Evolutionary conservation across 2,329 filamentous ascomycete species (phyloP), one percentile per base, ranked within the genome.

Genomic region (Microdochium bolleyi): DNA sequence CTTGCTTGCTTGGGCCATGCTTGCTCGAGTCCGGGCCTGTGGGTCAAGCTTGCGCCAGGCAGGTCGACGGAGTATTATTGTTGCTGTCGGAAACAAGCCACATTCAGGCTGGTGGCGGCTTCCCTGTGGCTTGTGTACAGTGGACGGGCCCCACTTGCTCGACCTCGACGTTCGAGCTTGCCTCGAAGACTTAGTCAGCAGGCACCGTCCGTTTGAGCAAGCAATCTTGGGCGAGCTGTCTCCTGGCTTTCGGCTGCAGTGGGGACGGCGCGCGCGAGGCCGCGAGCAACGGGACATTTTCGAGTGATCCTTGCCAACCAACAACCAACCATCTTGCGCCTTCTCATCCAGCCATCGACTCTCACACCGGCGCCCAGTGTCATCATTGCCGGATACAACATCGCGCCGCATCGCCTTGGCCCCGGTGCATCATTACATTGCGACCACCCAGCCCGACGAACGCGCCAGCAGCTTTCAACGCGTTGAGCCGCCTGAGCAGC

Each of bases 241-340:
- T 19, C 22, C 19, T 16, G 41, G 14, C 41, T 46, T 19, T 7
- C 16, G 9, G 4, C 13, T 22, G 5, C 41, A 46, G 41, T 11
- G 19, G 9, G n/a, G 19, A 46, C 14, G 41, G 41, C 14, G 7
- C 41, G 41, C 41, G 41, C 41, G 41, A 22, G 8, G 41, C 19
- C 41, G 41, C 41, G 41, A 46, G 41, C 41, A 13, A 46, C 19
- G 41, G 41, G 41, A 46, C 41, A 46, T 22, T 46, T 46, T 46
- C 41, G 21, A 38, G 34, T 4, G 16, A 22, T 46, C 41, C 41
- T 46, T 46, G 14, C n/a, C 49, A 50, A 37, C 24, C 14, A 32
- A 32, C 24, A 10, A 49, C 16, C 21, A n/a, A 34, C 54, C 48
- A 24, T 27, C 53, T 59, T 53, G 54, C 48, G 51, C 38, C 27